Base-by-base conservation (phyloP, 169 alveolate species). In the Plasmodium adleri region DNA sequence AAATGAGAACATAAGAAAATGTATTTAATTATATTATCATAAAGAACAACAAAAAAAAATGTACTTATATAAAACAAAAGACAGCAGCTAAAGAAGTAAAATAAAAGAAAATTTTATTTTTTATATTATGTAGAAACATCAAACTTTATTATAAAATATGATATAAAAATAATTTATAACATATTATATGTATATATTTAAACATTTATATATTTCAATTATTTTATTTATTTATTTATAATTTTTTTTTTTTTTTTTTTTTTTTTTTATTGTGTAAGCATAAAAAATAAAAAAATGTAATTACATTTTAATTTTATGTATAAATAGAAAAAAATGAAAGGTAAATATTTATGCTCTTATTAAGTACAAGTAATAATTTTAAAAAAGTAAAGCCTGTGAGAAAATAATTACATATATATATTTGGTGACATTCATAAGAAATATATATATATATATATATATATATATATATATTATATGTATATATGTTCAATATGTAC, bases 291-390 rank as follows among this genome's bases (percentile, higher is more conserved):
- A 45, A 45, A 13, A 70, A 47, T 13, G 45, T 47, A 52, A 17
- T 70, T 66, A 70, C 78, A 45, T 70, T 70, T 43, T 17, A 45
- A 70, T 9, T 49, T 45, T 17, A 22, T 13, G 24, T 70, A 66
- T 70, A 22, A 45, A 67, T 12, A 10, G 24, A 20, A 43, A 70
- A 70, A 70, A 22, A 70, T 70, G 78, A 45, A 24, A 70, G 62
- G 62, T 50, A 47, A 22, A 20, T 47, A 50, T 50, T 17, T 15
- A 6, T 70, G 24, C 63, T 70, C 62, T 45, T 39, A 20, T 70
- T 49, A 45, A 47, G 60, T 20, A 70, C 78, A 17, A 70, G 78
- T 70, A 49, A 70, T 47, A 39, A 5, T 70, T 13, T 70, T 47
- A 70, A 70, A 52, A 70, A 45, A 17, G 45, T 45, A 47, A 22